Percentiles rank a stretch among this genome's conserved stretches.
Conservation (phyloP, 2,329 filamentous ascomycete genomes). For the Ophiostoma novo-ulmi region DNA sequence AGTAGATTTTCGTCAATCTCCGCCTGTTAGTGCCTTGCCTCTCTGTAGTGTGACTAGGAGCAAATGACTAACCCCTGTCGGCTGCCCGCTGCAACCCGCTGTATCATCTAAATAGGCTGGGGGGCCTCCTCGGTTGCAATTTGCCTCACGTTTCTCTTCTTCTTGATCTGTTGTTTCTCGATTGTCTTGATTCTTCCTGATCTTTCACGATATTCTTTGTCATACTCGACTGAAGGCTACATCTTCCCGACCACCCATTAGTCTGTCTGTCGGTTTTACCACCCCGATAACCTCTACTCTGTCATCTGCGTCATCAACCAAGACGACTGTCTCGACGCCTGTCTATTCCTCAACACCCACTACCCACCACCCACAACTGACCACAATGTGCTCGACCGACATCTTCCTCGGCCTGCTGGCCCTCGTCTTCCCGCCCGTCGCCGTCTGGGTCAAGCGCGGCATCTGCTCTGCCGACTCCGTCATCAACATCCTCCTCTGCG, state of each 20-base stretch:
- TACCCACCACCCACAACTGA: not conserved
- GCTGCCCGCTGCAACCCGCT: not conserved
- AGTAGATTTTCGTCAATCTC: not conserved
- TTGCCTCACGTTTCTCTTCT: constrained; percentile 7
- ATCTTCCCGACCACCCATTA: not conserved
- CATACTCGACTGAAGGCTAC: not conserved
- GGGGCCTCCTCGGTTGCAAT: not conserved
- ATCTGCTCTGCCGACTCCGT: constrained; percentile 87
- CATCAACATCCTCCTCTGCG: constrained; percentile 89
- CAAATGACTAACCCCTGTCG: constrained; percentile 6
- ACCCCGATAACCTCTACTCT: not conserved
- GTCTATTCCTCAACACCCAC: not conserved
- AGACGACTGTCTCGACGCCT: not conserved
- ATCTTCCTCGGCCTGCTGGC: constrained; percentile 60
- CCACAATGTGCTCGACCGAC: constrained; percentile 54
- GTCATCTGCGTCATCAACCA: not conserved
- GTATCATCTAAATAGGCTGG: not conserved
- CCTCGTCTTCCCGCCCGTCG: constrained; percentile 60
- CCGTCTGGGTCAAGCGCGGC: constrained; percentile 93
- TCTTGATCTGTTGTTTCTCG: not conserved
- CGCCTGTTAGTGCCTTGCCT: not conserved
- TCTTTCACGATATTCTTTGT: not conserved
- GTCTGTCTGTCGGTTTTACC: not conserved
- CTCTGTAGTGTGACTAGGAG: not conserved
- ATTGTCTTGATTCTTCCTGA: not conserved